Base-by-base conservation (phyloP, 148 eudicot genomes). In the Camellia sinensis region DNA sequence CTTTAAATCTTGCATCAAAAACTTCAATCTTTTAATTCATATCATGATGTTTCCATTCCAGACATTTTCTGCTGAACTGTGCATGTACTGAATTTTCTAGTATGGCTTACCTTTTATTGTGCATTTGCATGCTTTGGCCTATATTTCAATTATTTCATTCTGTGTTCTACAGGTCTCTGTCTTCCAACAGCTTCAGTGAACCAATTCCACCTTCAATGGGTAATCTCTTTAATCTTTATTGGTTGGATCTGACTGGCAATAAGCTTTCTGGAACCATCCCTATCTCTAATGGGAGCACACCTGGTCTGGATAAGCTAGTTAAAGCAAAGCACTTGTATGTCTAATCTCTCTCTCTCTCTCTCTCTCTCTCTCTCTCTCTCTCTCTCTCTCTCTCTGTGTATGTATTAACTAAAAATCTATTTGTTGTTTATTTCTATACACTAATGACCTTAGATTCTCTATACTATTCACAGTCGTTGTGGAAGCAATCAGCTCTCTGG, bases 401-500 rank as follows among this genome's bases (percentile, higher is more conserved):
- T n/a, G n/a, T n/a, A n/a, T n/a, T n/a, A n/a, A n/a, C n/a, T n/a
- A n/a, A n/a, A n/a, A n/a, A 37, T 10, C 9, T 22, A 14, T 12
- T 6, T 45, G 29, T 5, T 60, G 6, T 46, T 50, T 11, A 43
- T 75, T 74, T 19, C 41, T 15, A 40, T 80, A 50, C 29, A n/a
- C 18, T 67, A 4, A 18, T n/a, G 10, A 14, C 12, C 59, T 41
- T 43, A 41, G 67, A 69, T 83, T 75, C 61, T 17, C 11, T 57
- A 5, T 17, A 22, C 71, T 14, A 41, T 7, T 9, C 80, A 22
- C 29, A 95, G 97, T 81, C 99, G 93, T 83, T 89, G 93, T 46
- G 97, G 97, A 68, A 89, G 77, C 50, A 95, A 95, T 77, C 87
- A 87, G 82, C 88, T 95, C 64, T 88, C 97, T 77, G 99, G 99